phyloP scores from a whole-genome alignment of 495 filamentous ascomycete species.

The Penicillium longicatenatum region DNA sequence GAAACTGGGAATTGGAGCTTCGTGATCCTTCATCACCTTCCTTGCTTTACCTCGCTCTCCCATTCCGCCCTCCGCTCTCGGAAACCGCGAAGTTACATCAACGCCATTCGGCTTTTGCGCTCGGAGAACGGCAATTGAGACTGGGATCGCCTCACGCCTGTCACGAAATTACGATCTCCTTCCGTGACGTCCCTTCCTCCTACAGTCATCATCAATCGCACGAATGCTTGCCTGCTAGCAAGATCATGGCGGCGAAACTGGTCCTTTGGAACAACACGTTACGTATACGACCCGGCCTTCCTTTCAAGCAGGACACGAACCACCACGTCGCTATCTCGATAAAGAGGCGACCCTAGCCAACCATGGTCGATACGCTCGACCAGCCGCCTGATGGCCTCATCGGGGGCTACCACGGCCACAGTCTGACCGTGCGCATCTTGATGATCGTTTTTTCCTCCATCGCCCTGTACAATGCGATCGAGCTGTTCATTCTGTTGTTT shows the following conservation, averaged over 20 bases:
- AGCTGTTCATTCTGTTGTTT: conserved; percentile 50
- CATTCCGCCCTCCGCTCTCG: conserved; percentile 6
- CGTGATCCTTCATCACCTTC: too few species aligned
- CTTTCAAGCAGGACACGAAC: conserved; percentile 10
- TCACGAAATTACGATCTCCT: not conserved
- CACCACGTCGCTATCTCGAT: not conserved
- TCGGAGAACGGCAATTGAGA: not conserved
- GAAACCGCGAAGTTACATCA: conserved; percentile 14
- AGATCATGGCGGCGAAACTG: conserved; percentile 21
- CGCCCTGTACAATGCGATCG: conserved; percentile 54
- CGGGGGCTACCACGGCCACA: conserved; percentile 34
- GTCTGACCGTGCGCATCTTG: conserved; percentile 36
- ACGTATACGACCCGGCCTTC: conserved; percentile 12
- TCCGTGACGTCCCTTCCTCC: not conserved
- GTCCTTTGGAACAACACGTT: conserved; percentile 8
- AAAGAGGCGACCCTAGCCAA: not conserved
- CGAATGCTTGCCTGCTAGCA: conserved; percentile 12
- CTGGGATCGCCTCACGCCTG: not conserved
- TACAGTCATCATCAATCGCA: conserved; percentile 9
- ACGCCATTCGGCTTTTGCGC: conserved; percentile 4
- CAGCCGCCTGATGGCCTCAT: conserved; percentile 37
- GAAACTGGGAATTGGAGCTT: not conserved
- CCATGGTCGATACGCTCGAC: conserved; percentile 22
- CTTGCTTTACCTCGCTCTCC: not conserved
- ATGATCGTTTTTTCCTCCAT: conserved; percentile 52